These are phyloP conservation scores for Diaporthe sp. DNA, from an alignment of 2,329 filamentous ascomycete species.

Conservation along the genomic window DNA sequence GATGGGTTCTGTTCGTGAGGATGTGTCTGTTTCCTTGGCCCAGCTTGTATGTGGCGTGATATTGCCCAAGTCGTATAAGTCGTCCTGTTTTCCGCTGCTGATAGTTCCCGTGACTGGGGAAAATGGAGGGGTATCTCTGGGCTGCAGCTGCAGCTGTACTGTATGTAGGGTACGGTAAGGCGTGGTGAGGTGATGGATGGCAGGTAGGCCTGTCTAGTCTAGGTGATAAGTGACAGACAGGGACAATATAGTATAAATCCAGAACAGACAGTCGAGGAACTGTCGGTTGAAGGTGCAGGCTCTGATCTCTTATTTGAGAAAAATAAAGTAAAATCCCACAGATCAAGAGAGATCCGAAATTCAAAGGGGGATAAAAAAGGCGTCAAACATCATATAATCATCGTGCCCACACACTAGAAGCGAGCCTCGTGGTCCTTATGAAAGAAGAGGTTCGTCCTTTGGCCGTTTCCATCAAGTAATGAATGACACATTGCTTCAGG, in stretches of 20 bases:
- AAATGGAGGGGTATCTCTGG: conserved; percentile 4
- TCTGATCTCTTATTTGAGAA: neutral
- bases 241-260: neutral
- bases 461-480: conserved; percentile 40
- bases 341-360: neutral
- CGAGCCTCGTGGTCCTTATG: conserved; percentile 34
- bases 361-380: conserved; percentile 33
- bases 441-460: conserved; percentile 27
- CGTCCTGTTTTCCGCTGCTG: conserved; percentile 9
- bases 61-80: conserved; percentile 23
- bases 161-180: neutral
- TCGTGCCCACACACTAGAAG: conserved; percentile 8
- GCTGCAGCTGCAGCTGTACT: neutral
- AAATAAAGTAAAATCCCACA: neutral
- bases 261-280: neutral
- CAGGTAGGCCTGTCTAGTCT: neutral
- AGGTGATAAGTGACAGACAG: neutral
- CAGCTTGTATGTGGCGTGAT: neutral
- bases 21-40: neutral
- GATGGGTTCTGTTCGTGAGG: neutral
- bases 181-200: neutral
- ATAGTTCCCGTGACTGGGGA: conserved; percentile 4
- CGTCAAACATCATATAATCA: conserved; percentile 25
- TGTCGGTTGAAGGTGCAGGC: neutral
- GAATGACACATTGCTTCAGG: conserved; percentile 39